Evolutionary conservation across 164 flowering plant genomes (phyloP), one percentile per base, ranked within the genome.

Genomic region (Magnolia officinalis): DNA sequence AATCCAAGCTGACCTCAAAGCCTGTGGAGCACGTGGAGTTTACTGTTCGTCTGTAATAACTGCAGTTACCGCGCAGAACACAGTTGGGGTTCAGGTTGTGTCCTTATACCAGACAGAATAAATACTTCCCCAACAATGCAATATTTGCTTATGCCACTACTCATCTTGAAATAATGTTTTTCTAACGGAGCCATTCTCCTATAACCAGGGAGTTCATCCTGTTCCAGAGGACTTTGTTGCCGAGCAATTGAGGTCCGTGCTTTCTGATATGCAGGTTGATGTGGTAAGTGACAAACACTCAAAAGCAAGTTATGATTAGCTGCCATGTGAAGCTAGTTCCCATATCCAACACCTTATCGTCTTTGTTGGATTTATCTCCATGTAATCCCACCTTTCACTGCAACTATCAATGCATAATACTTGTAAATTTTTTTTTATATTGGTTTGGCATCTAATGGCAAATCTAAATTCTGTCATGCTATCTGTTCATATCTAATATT

Each of bases 31-130:
- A 0, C 92, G 88, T 26, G 95, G 97, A 6, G 99, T 92, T 20
- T 96, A 89, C 74, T 92, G 99, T 75, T 94, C 99, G 55, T 89
- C 98, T 50, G 98, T 96, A 3, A 90, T 96, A 58, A 96, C 99
- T 58, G 95, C 98, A 26, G 87, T 94, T 67, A 96, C 99, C 69
- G 98, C 98, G 0, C 99, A 96, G 82, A 94, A 96, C 83, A 96
- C 98, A 1, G 82, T 82, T n/a, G 99, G 98, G 4, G 99, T 96
- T 81, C 97, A 96, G 97, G 99, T 92, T 58, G 19, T 2, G 10
- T 59, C 52, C 9, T 31, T 37, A 14, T 50, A 9, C 45, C 5
- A 31, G 10, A 45, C 24, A 49, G 37, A 70, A 50, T 70, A 8
- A 19, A 50, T 70, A n/a, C 29, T 18, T 31, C 8, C 6, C 10